A percentile compares a stretch with the other conserved stretches of the same genome.
Evolutionary conservation across 2,329 filamentous ascomycete genomes (phyloP).

Genomic region (Rosellinia necatrix): DNA sequence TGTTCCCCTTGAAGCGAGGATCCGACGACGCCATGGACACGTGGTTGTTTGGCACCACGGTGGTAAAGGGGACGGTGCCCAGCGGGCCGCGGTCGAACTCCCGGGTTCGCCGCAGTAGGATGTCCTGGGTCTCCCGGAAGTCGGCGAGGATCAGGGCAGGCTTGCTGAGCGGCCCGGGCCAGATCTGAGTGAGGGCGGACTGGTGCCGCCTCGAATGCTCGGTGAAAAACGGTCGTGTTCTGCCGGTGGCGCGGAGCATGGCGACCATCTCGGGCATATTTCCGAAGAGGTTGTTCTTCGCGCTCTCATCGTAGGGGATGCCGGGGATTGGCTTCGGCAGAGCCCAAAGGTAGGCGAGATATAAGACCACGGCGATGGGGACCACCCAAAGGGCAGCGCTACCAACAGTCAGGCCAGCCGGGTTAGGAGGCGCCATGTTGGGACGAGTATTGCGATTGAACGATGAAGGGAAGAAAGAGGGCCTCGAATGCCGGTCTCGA

Average conservation of each 20-base stretch:
- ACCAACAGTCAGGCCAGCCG: not conserved
- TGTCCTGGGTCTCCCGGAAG: slow-evolving; percentile 42
- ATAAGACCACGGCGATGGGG: slow-evolving; percentile 4
- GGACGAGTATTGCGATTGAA: not conserved
- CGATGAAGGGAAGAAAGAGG: not conserved
- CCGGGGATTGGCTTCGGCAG: slow-evolving; percentile 39
- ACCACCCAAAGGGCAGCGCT: slow-evolving; percentile 3
- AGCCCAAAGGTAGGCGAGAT: slow-evolving; percentile 26
- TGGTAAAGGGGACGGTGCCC: slow-evolving; percentile 28
- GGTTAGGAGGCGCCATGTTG: slow-evolving; percentile 3
- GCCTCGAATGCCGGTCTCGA: not conserved
- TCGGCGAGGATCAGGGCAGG: slow-evolving; percentile 43
- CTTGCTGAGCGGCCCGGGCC: slow-evolving; percentile 40
- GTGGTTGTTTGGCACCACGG: slow-evolving; percentile 38
- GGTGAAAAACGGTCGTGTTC: slow-evolving; percentile 24
- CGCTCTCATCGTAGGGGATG: slow-evolving; percentile 36
- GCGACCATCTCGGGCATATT: slow-evolving; percentile 31
- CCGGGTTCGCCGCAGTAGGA: slow-evolving; percentile 38
- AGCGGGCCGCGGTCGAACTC: slow-evolving; percentile 42
- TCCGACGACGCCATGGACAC: slow-evolving; percentile 42
- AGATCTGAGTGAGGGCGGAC: slow-evolving; percentile 42
- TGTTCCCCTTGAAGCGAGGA: slow-evolving; percentile 41
- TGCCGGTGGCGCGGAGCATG: slow-evolving; percentile 19
- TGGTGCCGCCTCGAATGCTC: slow-evolving; percentile 21
- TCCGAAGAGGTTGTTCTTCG: slow-evolving; percentile 31